Conservation (phyloP, 139 green algal genomes). For the Haematococcus sp. region DNA sequence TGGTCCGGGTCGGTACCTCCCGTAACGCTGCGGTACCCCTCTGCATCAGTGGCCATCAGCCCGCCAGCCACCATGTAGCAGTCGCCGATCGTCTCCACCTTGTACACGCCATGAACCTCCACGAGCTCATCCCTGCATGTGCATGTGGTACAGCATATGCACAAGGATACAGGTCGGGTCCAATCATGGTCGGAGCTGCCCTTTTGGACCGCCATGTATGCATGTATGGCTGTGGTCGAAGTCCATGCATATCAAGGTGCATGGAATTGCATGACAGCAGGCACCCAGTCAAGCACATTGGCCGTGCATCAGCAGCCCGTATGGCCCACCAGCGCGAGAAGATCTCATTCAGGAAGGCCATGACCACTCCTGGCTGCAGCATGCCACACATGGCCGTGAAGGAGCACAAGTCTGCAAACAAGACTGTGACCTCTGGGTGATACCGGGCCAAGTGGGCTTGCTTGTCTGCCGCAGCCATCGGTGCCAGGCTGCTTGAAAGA, state of each 20-base stretch:
- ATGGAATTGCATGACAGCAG: too few species aligned
- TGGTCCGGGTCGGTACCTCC: constrained; percentile 10
- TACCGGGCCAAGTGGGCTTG: neutral
- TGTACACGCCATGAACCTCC: constrained; percentile 24
- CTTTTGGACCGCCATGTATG: too few species aligned
- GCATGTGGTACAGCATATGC: too few species aligned
- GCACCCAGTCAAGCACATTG: too few species aligned
- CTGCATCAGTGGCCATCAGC: constrained; percentile 7
- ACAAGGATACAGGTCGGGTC: too few species aligned
- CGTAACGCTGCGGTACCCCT: constrained; percentile 3
- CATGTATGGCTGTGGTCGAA: too few species aligned
- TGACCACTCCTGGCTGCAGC: constrained; percentile 22
- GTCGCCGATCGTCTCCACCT: constrained; percentile 37
- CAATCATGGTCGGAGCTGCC: too few species aligned
- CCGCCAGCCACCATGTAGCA: constrained; percentile 31
- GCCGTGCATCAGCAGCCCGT: too few species aligned
- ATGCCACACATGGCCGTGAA: constrained; percentile 22
- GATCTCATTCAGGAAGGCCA: constrained; percentile 29
- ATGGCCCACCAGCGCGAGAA: constrained; percentile 17
- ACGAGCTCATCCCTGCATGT: constrained; percentile 21
- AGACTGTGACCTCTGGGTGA: neutral
- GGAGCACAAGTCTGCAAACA: constrained; percentile 1
- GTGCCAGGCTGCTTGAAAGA: too few species aligned
- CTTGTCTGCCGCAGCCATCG: too few species aligned
- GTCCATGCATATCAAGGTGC: too few species aligned